Conservation (phyloP, 345 rosid species). For the Orychophragmus violaceus region DNA sequence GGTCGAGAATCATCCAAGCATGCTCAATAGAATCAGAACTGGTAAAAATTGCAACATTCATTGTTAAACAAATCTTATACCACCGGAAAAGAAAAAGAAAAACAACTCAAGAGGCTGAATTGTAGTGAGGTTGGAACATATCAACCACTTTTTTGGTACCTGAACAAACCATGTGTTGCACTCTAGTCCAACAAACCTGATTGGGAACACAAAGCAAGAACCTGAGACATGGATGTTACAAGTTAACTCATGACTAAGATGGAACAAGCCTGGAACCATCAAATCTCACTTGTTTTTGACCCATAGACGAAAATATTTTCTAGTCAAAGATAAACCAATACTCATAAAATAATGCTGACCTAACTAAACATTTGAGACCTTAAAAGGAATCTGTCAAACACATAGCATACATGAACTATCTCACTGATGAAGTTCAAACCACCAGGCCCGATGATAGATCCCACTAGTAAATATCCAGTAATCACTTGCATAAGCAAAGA, state of each 20-base stretch:
- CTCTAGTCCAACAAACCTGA: slow-evolving; percentile 73
- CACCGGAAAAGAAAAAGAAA: not conserved
- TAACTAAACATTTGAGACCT: no score
- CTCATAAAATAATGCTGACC: no score
- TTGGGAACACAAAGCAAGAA: slow-evolving; percentile 83
- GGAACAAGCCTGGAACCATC: not conserved
- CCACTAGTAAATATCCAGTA: no score
- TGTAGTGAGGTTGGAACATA: not conserved
- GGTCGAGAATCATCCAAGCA: slow-evolving; percentile 85
- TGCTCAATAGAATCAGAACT: slow-evolving; percentile 83
- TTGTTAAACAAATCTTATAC: not conserved
- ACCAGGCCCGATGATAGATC: no score
- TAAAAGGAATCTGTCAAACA: no score
- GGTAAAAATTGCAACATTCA: not conserved
- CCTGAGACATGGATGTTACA: no score
- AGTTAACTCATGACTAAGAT: not conserved
- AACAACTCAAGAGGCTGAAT: not conserved
- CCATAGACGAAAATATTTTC: no score
- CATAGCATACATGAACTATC: no score
- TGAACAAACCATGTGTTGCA: slow-evolving; percentile 84
- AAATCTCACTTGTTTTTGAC: no score
- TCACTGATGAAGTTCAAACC: no score
- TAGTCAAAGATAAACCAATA: no score
- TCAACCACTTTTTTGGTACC: slow-evolving; percentile 41
- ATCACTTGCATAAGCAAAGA: no score